These are phyloP conservation scores for Leishmania mexicana DNA, from an alignment of 208 protist genomes.

Conservation along the genomic window DNA sequence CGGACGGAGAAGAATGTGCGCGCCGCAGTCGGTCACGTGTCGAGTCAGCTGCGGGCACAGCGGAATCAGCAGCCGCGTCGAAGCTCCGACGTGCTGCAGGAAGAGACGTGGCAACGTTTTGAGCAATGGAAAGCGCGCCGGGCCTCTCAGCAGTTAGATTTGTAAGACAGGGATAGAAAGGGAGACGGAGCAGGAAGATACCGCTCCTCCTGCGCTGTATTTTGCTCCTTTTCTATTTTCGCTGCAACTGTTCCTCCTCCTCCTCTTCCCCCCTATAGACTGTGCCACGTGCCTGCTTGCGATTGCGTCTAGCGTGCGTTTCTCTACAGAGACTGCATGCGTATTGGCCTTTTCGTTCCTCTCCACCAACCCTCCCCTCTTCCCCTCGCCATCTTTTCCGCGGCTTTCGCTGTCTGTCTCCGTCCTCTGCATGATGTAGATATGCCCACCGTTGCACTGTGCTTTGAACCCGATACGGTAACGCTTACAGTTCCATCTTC, in stretches of 20 bases:
- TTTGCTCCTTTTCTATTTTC: not conserved
- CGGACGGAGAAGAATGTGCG: constrained; percentile 35
- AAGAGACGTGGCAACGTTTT: constrained; percentile 64
- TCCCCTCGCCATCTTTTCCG: no score
- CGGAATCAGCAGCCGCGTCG: constrained; percentile 16
- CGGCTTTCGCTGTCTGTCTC: not conserved
- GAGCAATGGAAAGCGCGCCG: constrained; percentile 63
- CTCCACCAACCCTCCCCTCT: not conserved
- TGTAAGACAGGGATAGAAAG: not conserved
- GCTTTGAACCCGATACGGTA: not conserved
- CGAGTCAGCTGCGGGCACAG: constrained; percentile 36
- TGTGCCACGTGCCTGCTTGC: not conserved
- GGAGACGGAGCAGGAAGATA: not conserved
- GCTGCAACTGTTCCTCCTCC: no score
- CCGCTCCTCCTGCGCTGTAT: not conserved
- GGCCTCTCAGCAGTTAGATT: constrained; percentile 7
- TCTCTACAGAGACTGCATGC: not conserved
- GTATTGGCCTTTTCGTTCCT: constrained; percentile 15
- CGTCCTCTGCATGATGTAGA: not conserved
- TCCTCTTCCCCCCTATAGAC: not conserved
- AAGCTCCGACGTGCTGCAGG: constrained; percentile 14
- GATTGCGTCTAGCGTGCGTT: not conserved
- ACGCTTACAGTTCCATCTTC: not conserved
- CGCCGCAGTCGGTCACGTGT: constrained; percentile 33
- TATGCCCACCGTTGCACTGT: not conserved